Evolutionary conservation across 805 yeast species (phyloP), one percentile per base, ranked within the genome.

Genomic region (Candida lessepsii): DNA sequence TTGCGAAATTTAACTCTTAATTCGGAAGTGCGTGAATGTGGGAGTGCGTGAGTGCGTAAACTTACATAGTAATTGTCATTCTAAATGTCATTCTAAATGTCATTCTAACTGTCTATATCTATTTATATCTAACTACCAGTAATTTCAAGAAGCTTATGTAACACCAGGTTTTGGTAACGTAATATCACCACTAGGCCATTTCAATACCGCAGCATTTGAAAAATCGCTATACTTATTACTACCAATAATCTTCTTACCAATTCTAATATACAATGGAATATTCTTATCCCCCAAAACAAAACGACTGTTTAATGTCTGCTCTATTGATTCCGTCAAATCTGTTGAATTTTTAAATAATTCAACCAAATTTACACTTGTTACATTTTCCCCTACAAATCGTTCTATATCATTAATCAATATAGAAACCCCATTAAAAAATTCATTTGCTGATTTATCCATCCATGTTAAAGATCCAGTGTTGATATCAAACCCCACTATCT

Each of bases 331-430:
- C 4, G 40, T 23, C 15, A 48, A 29, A 4, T 42, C 46, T 2
- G 40, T 40, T 6, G 45, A 38, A 29, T 42, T 53, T 2, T 52
- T 49, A 5, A 52, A 37, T 39, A 72, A 58, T 9, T 54, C 47
- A 1, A 49, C 41, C 38, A 65, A 52, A 35, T 52, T 53, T 4
- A 49, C 34, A 18, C 51, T 44, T 1, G 68, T 46, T 9, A 40
- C 35, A 17, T 70, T 63, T 15, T n/a, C 16, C 0, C 88, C 96
- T 5, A 80, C 75, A 53, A 75, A 86, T 16, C 81, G 65, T 58
- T 89, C 96, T 14, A 89, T 65, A 54, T 89, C 97, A 52, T 89
- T 88, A 19, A 89, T 64, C 29, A 89, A 53, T 33, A 89, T 58
- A 1, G 95, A 83, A 38, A 72, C 76, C 4, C 40, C 47, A 20